Evolutionary conservation across 768 basidiomycete genomes (phyloP).

Genomic region (Kwoniella bestiolae): DNA sequence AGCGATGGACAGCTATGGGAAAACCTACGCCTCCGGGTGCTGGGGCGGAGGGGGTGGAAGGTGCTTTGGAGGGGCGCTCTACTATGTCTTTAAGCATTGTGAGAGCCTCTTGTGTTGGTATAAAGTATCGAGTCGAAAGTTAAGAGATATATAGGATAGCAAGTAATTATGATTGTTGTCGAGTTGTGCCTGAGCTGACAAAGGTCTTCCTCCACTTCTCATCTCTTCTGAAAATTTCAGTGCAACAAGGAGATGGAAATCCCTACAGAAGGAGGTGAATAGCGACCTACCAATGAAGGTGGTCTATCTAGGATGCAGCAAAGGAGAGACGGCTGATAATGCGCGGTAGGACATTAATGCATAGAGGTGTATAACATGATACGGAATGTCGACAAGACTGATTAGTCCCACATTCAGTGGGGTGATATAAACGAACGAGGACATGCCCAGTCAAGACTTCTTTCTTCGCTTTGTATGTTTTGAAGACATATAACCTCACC

Average conservation of each 20-base stretch:
- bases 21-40: constrained; percentile 13
- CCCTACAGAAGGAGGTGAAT: not conserved
- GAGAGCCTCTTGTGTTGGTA: not conserved
- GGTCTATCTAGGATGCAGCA: too few relatives aligned
- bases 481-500: constrained; percentile 13
- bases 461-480: constrained; percentile 22
- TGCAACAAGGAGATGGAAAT: not conserved
- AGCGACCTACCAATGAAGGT: too few relatives aligned
- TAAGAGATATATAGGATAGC: too few relatives aligned
- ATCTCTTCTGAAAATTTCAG: not conserved
- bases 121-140: not conserved
- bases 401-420: constrained; percentile 35
- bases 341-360: too few relatives aligned
- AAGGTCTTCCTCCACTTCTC: constrained; percentile 5
- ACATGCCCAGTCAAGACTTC: constrained; percentile 33
- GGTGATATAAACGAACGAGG: constrained; percentile 25
- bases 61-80: constrained; percentile 30
- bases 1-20: constrained; percentile 33
- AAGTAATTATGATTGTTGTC: too few relatives aligned
- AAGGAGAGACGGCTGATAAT: too few relatives aligned
- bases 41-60: constrained; percentile 23
- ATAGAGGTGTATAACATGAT: not conserved
- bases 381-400: constrained; percentile 28
- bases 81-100: constrained; percentile 42
- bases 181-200: not conserved